A percentile compares a stretch with the other conserved stretches of the same genome.
Conservation (phyloP, 169 alveolate genomes). For the Plasmodium gallinaceum region DNA sequence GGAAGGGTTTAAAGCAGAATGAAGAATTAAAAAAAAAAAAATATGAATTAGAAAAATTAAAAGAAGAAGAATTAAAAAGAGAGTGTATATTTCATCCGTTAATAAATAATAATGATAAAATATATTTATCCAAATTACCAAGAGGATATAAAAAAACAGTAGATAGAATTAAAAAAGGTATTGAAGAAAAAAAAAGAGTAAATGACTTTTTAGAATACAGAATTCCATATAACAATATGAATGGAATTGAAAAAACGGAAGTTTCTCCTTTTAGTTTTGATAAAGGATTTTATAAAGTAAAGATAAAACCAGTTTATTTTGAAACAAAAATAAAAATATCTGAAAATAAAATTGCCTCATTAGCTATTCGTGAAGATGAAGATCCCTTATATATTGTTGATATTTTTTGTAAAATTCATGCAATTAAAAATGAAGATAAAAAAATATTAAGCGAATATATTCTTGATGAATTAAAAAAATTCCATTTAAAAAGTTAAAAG, state of each 20-base stretch:
- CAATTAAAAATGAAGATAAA: constrained; percentile 50
- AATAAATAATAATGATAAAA: constrained; percentile 57
- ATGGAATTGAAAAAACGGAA: background rate
- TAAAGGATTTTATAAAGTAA: constrained; percentile 67
- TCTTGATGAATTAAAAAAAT: constrained; percentile 32
- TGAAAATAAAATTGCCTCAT: constrained; percentile 67
- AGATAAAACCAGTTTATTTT: constrained; percentile 72
- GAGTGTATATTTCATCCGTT: constrained; percentile 48
- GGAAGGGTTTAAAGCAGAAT: constrained; percentile 54
- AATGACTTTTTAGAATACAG: constrained; percentile 35
- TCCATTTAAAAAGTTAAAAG: too few relatives aligned
- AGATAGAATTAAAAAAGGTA: constrained; percentile 58
- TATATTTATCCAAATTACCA: constrained; percentile 51
- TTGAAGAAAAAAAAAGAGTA: constrained; percentile 64
- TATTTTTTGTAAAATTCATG: constrained; percentile 72
- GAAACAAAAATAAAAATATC: constrained; percentile 64
- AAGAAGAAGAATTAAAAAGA: constrained; percentile 47
- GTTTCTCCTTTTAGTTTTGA: constrained; percentile 68
- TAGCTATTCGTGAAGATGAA: constrained; percentile 67
- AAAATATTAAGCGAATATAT: constrained; percentile 44
- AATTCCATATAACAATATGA: constrained; percentile 13
- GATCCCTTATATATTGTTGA: constrained; percentile 74
- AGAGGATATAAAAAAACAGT: constrained; percentile 64
- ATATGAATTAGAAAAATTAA: constrained; percentile 14
- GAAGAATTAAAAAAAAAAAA: constrained; percentile 33